These are phyloP conservation scores for Boletus speciosus DNA, from an alignment of 768 basidiomycete genomes.

Conservation along the genomic window DNA sequence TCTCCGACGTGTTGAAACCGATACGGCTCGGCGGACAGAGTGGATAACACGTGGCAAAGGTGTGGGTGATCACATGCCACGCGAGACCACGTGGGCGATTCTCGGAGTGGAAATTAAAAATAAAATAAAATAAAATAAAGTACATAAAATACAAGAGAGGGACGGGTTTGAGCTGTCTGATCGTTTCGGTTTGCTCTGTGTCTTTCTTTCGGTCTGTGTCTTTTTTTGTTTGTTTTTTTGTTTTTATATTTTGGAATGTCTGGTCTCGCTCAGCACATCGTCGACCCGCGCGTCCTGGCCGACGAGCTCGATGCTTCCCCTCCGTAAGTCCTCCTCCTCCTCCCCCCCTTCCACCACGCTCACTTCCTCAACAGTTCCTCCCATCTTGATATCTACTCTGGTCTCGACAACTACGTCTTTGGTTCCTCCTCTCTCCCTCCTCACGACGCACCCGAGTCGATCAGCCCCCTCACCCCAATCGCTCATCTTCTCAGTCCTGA, in stretches of 20 bases:
- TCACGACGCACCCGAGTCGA: conserved; percentile 21
- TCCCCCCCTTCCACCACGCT: neutral
- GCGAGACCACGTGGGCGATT: conserved; percentile 26
- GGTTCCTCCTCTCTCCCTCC: conserved; percentile 27
- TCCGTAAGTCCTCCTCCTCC: neutral
- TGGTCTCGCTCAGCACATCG: conserved; percentile 26
- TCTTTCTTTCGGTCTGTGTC: neutral
- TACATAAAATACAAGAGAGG: conserved; percentile 8
- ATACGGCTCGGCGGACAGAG: too few species aligned
- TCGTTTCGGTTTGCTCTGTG: neutral
- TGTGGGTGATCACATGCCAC: conserved; percentile 16
- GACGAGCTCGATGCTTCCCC: conserved; percentile 19
- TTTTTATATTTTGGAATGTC: conserved; percentile 6
- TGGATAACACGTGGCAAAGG: too few species aligned
- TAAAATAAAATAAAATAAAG: conserved; percentile 4
- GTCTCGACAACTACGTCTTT: conserved; percentile 42
- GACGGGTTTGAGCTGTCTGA: neutral
- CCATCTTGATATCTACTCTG: conserved; percentile 33
- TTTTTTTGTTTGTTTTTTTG: neutral
- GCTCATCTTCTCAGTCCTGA: conserved; percentile 30
- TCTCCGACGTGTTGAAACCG: too few species aligned
- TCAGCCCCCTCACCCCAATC: conserved; percentile 38
- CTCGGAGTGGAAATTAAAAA: neutral
- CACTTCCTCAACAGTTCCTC: neutral
- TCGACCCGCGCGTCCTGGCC: conserved; percentile 28